phyloP scores from a whole-genome alignment of 192 early-diverging fungal genomes.

The Coemansia sp. region DNA sequence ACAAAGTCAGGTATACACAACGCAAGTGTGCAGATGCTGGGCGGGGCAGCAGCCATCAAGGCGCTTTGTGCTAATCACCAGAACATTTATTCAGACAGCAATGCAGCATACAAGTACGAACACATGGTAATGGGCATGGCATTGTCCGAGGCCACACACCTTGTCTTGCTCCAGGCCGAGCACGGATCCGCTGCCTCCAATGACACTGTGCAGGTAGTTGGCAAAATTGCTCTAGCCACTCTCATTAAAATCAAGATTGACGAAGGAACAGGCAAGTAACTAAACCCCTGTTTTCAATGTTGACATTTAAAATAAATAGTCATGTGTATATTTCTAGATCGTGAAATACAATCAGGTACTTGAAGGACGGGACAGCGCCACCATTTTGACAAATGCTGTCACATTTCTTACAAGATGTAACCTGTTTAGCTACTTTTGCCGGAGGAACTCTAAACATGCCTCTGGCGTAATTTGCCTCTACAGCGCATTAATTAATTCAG shows the following conservation, averaged over 20 bases:
- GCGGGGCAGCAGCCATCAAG: slow-evolving; percentile 33
- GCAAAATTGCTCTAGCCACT: slow-evolving; percentile 31
- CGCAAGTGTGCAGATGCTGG: slow-evolving; percentile 25
- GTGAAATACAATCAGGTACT: background rate
- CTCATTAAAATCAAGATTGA: slow-evolving; percentile 44
- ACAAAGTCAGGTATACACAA: slow-evolving; percentile 16
- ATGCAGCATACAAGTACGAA: slow-evolving; percentile 12
- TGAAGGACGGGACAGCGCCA: background rate
- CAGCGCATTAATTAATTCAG: background rate
- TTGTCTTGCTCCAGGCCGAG: slow-evolving; percentile 23
- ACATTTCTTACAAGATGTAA: too few relatives aligned
- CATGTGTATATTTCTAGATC: background rate
- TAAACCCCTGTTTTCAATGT: background rate
- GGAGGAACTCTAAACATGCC: background rate
- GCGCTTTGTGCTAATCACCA: slow-evolving; percentile 9
- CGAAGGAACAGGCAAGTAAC: slow-evolving; percentile 10
- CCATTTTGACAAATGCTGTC: background rate
- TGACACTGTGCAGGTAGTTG: slow-evolving; percentile 28
- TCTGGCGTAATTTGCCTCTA: background rate
- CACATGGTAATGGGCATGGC: slow-evolving; percentile 27
- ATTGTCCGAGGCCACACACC: slow-evolving; percentile 19
- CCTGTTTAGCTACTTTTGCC: too few relatives aligned
- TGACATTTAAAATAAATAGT: background rate
- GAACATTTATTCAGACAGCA: slow-evolving; percentile 1
- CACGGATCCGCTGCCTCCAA: slow-evolving; percentile 7